Conservation (phyloP, 2,329 filamentous ascomycete genomes). For the Fusarium floridanum region DNA sequence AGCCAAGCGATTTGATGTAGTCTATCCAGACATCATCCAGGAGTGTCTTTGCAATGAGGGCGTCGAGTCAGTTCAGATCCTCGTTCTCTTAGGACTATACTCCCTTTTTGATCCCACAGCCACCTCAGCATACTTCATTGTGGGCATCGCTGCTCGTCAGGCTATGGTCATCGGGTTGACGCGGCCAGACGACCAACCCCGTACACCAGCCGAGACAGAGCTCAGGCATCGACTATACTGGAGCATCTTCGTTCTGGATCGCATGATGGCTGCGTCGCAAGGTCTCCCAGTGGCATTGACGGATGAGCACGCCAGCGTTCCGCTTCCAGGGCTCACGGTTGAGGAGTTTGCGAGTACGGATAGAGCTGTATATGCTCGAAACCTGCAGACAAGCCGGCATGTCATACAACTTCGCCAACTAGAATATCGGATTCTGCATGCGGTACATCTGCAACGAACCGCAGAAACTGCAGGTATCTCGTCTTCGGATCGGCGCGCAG, state of each 20-base stretch:
- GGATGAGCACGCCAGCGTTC: conserved; percentile 56
- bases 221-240: conserved; percentile 58
- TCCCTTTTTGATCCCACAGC: conserved; percentile 58
- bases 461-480: conserved; percentile 48
- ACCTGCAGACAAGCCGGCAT: conserved; percentile 59
- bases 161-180: conserved; percentile 56
- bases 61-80: conserved; percentile 56
- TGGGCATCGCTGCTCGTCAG: conserved; percentile 56
- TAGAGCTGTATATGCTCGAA: conserved; percentile 53
- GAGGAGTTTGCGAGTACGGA: conserved; percentile 59
- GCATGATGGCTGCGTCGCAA: conserved; percentile 59
- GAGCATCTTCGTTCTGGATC: conserved; percentile 60
- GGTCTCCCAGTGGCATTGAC: conserved; percentile 56
- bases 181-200: conserved; percentile 47
- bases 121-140: conserved; percentile 56
- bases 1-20: conserved; percentile 52
- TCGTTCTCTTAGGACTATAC: conserved; percentile 58
- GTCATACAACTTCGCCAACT: conserved; percentile 60
- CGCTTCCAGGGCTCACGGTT: conserved; percentile 59
- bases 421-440: conserved; percentile 56
- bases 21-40: conserved; percentile 56
- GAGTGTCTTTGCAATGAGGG: conserved; percentile 54
- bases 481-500: conserved; percentile 49
- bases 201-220: conserved; percentile 47
- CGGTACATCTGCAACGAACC: conserved; percentile 52